Percentiles rank a stretch among this genome's conserved stretches.
phyloP scores from a whole-genome alignment of 495 filamentous ascomycete species.

The Margaritispora aquatica region DNA sequence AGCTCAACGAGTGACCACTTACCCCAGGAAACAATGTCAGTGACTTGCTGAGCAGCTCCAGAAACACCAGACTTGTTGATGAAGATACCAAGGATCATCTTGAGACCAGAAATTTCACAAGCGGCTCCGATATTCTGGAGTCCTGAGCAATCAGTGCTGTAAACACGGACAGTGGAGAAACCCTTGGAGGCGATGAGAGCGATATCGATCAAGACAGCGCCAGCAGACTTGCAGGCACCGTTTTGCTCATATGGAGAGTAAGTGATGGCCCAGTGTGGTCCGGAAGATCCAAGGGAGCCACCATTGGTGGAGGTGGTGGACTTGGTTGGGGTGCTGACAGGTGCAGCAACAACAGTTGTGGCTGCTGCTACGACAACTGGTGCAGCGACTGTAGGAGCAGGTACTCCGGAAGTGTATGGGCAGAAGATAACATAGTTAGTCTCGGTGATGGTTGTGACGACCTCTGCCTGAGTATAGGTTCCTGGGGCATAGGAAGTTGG shows the following conservation, averaged over 20 bases:
- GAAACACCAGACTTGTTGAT: conserved; percentile 57
- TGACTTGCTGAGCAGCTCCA: conserved; percentile 57
- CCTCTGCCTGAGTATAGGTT: conserved; percentile 65
- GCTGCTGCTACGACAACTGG: conserved; percentile 11
- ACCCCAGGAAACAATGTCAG: conserved; percentile 64
- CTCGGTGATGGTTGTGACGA: conserved; percentile 61
- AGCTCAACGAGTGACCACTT: conserved; percentile 71
- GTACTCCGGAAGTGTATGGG: conserved; percentile 46
- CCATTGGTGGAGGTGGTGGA: conserved; percentile 3
- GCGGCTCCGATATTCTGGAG: conserved; percentile 68
- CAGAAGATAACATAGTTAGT: conserved; percentile 65
- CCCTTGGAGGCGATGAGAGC: conserved; percentile 61
- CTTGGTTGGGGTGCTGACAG: neutral
- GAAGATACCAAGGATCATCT: conserved; percentile 81
- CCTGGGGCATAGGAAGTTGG: conserved; percentile 60
- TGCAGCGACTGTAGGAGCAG: conserved; percentile 12
- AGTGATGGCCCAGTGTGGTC: conserved; percentile 75
- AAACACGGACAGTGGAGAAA: conserved; percentile 79
- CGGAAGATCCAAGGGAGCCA: conserved; percentile 16
- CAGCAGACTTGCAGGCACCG: conserved; percentile 60
- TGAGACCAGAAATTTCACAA: conserved; percentile 53
- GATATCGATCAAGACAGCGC: conserved; percentile 59
- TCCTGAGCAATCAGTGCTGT: conserved; percentile 84
- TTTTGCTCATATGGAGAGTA: conserved; percentile 73
- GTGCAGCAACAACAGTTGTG: neutral